Evolutionary conservation across 2,329 filamentous ascomycete genomes (phyloP), one percentile per base, ranked within the genome.

Genomic region (Xylaria sp.): DNA sequence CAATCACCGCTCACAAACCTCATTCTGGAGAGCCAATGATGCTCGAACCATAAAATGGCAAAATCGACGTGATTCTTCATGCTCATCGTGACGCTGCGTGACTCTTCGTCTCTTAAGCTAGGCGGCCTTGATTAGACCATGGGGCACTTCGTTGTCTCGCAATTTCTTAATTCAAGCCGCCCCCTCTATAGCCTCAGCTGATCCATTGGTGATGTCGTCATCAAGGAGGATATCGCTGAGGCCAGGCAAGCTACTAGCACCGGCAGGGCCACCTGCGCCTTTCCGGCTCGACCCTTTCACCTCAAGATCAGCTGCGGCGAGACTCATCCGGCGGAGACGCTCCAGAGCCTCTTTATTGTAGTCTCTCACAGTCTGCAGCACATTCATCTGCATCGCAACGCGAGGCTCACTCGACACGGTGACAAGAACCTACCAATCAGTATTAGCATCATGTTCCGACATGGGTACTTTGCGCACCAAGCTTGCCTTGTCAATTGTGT

Each of bases 261-360:
- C 59, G 14, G 60, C 40, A 19, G 60, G 46, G 17, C 57, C 57
- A 14, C 43, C 64, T 12, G 3, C 31, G 15, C 47, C 54, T 50
- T 72, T 74, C 23, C 67, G 66, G 6, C 40, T n/a, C 3, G 53
- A 50, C 1, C 74, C 76, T 67, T 81, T 84, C 25, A 94, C 83
- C 67, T 96, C 92, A 28, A 97, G 80, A 7, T 92, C 90, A 0
- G 92, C 90, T 28, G 89, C 85, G 4, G 89, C 76, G 63, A 96
- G 85, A 68, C 90, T 92, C 72, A 97, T 88, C 49, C 90, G 87
- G 55, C 94, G 83, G 55, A 98, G 82, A 45, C 92, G 87, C 68
- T 96, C 83, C 55, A 91, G 84, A 5, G 94, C 87, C 65, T 92
- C 89, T 52, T 86, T 84, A 71, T 94, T 89, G 71, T 95, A 95